phyloP scores from a whole-genome alignment of 2,329 filamentous ascomycete genomes.

The Chrysoporthe cubensis region DNA sequence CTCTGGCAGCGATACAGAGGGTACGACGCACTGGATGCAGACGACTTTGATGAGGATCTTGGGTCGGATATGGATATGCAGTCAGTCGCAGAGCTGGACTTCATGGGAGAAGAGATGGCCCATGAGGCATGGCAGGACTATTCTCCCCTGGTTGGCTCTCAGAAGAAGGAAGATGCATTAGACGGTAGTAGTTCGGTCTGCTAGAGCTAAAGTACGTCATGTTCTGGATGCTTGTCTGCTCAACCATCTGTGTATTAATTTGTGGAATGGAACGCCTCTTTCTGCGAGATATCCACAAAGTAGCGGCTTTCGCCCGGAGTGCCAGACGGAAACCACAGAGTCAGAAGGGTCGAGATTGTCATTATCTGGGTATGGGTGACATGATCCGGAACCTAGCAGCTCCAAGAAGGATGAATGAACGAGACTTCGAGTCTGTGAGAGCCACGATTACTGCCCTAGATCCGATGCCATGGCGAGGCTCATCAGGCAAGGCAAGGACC shows the following conservation, averaged over 20 bases:
- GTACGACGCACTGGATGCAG: constrained; percentile 19
- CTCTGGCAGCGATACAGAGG: constrained; percentile 11
- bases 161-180: not conserved
- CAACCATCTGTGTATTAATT: not conserved
- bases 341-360: too few relatives aligned
- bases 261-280: not conserved
- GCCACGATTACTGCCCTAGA: too few relatives aligned
- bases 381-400: too few relatives aligned
- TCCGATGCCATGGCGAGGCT: too few relatives aligned
- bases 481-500: too few relatives aligned
- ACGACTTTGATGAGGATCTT: constrained; percentile 19
- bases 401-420: too few relatives aligned
- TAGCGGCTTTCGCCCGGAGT: too few relatives aligned
- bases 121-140: constrained; percentile 25
- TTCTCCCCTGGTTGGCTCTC: not conserved
- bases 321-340: too few relatives aligned
- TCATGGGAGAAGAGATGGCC: constrained; percentile 3
- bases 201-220: not conserved
- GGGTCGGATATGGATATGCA: constrained; percentile 23
- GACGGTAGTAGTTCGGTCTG: not conserved
- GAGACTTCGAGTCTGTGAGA: too few relatives aligned
- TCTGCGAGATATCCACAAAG: not conserved
- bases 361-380: too few relatives aligned
- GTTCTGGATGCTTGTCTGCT: too few relatives aligned
- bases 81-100: constrained; percentile 16